A percentile compares a stretch with the other conserved stretches of the same genome.
Conservation (phyloP, 2,329 filamentous ascomycete genomes). For the Clonostachys rosea region DNA sequence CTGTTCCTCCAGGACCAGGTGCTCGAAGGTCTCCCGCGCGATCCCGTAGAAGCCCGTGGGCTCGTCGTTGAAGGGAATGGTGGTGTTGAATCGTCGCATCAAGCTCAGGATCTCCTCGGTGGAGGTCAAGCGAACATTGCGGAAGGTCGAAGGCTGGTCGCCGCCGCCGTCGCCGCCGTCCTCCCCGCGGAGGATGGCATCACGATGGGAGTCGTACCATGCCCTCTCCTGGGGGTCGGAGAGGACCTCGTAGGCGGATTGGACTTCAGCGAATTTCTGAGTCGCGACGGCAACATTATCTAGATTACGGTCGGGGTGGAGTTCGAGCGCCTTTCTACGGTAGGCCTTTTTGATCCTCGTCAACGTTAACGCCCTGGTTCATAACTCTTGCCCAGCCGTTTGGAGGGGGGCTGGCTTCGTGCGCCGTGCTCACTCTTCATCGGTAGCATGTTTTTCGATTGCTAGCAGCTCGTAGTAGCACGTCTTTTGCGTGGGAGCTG, state of each 20-base stretch:
- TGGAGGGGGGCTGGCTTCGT: background rate
- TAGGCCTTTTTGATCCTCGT: conserved; percentile 88
- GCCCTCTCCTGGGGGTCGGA: conserved; percentile 92
- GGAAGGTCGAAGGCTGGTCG: conserved; percentile 47
- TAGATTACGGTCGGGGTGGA: conserved; percentile 93
- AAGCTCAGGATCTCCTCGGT: conserved; percentile 74
- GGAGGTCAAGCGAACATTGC: conserved; percentile 72
- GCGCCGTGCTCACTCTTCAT: conserved; percentile 64
- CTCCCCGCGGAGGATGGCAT: conserved; percentile 71
- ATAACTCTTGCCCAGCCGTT: background rate
- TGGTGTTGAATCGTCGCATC: conserved; percentile 75
- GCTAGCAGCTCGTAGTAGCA: conserved; percentile 85
- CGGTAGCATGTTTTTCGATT: conserved; percentile 66
- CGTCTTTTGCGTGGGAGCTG: conserved; percentile 49
- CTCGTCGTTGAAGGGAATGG: conserved; percentile 75
- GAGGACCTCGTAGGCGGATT: conserved; percentile 91
- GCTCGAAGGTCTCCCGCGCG: conserved; percentile 71
- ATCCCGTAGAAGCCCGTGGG: conserved; percentile 82
- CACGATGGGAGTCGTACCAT: conserved; percentile 95
- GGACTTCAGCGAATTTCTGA: conserved; percentile 81
- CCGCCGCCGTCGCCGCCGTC: conserved; percentile 40
- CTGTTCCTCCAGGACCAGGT: conserved; percentile 75
- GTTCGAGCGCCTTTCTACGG: conserved; percentile 80
- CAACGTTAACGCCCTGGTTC: conserved; percentile 2
- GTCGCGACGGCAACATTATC: conserved; percentile 82